These are phyloP conservation scores for Achaetomiella virescens DNA, from an alignment of 495 filamentous ascomycete species.

Conservation along the genomic window DNA sequence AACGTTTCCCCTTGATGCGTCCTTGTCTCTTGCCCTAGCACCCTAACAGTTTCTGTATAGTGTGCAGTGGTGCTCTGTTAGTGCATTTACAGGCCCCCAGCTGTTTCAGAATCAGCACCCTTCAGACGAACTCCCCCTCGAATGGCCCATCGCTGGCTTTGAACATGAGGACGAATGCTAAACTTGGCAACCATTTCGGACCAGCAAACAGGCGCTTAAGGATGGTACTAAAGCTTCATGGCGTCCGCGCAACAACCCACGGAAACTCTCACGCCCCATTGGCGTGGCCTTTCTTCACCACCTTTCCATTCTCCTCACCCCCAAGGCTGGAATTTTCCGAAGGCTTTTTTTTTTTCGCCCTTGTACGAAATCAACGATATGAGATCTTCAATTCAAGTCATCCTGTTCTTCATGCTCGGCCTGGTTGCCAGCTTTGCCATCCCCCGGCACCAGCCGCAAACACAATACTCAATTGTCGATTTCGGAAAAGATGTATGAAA, in stretches of 20 bases:
- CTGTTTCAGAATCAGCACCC: not conserved
- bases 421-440: conserved; percentile 5
- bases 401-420: conserved; percentile 8
- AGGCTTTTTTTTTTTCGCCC: not conserved
- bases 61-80: not conserved
- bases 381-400: conserved; percentile 5
- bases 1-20: not conserved
- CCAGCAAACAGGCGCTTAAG: not conserved
- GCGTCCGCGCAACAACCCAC: too few species aligned
- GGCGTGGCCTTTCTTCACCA: too few species aligned
- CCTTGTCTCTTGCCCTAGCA: not conserved
- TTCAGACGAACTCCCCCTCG: not conserved
- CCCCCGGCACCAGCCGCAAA: not conserved
- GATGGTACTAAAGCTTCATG: not conserved
- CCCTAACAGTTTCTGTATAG: not conserved
- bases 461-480: not conserved
- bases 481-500: conserved; percentile 2
- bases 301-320: not conserved
- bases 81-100: not conserved
- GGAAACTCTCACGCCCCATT: too few species aligned
- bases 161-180: not conserved
- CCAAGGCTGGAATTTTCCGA: not conserved
- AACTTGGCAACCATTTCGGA: not conserved
- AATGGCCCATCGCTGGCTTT: not conserved
- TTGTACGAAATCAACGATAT: not conserved